These are phyloP conservation scores for Gymnopilus junonius DNA, from an alignment of 768 basidiomycete species.

Conservation along the genomic window DNA sequence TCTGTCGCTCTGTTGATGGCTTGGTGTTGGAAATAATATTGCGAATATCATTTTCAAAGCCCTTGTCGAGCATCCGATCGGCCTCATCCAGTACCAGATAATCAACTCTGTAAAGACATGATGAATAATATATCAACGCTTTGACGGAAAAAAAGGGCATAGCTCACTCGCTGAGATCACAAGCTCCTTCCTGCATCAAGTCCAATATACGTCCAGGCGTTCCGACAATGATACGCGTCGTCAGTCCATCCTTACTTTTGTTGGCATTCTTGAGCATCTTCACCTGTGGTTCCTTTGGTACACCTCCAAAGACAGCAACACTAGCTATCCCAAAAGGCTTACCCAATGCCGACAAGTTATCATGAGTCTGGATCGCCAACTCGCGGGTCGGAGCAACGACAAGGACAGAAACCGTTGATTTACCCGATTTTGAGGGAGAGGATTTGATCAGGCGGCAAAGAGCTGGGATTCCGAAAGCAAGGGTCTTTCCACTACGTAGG, in stretches of 20 bases:
- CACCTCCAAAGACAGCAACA: constrained; percentile 95
- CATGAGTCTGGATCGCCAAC: constrained; percentile 93
- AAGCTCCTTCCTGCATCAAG: constrained; percentile 83
- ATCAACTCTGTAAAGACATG: constrained; percentile 58
- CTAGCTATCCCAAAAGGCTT: constrained; percentile 75
- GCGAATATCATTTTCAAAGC: constrained; percentile 97
- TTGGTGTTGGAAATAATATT: constrained; percentile 81
- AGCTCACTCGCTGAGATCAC: constrained; percentile 76
- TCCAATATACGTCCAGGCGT: constrained; percentile 95
- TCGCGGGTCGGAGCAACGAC: constrained; percentile 96
- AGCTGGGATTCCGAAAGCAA: constrained; percentile 94
- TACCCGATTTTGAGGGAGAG: constrained; percentile 27
- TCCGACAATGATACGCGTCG: constrained; percentile 85
- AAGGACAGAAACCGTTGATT: constrained; percentile 60
- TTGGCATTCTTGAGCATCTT: constrained; percentile 61
- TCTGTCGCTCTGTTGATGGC: constrained; percentile 76
- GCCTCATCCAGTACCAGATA: constrained; percentile 98
- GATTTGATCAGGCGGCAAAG: constrained; percentile 64
- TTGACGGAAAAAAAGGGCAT: background rate
- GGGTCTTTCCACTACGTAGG: constrained; percentile 82
- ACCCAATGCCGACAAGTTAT: constrained; percentile 76
- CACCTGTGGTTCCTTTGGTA: constrained; percentile 84
- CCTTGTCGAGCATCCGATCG: constrained; percentile 97
- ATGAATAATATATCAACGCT: background rate
- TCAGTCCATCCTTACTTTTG: constrained; percentile 50